These are phyloP conservation scores for Cordyceps javanica DNA, from an alignment of 2,329 filamentous ascomycete genomes.

Conservation along the genomic window DNA sequence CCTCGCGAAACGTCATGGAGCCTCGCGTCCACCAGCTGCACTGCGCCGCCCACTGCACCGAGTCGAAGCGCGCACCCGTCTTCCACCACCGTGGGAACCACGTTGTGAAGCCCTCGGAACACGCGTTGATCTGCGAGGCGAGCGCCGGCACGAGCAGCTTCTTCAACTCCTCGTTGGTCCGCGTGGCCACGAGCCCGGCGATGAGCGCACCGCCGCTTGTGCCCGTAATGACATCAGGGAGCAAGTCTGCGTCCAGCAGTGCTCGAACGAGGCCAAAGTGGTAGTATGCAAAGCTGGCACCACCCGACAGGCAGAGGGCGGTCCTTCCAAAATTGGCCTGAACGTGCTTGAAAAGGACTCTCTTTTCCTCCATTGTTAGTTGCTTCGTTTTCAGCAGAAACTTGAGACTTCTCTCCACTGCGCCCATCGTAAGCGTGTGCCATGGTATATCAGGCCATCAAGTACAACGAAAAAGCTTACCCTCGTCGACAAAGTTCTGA, in stretches of 20 bases:
- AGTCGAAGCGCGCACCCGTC: conserved; percentile 91
- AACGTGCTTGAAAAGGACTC: conserved; percentile 77
- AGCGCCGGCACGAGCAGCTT: conserved; percentile 78
- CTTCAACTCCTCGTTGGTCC: conserved; percentile 87
- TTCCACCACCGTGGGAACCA: conserved; percentile 85
- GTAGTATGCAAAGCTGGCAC: conserved; percentile 93
- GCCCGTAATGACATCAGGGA: conserved; percentile 93
- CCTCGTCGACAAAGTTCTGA: conserved; percentile 83
- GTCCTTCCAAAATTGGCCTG: conserved; percentile 89
- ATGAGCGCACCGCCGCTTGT: conserved; percentile 92
- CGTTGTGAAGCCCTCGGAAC: conserved; percentile 66
- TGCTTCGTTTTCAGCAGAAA: conserved; percentile 64
- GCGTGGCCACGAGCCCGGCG: conserved; percentile 77
- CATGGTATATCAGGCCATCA: not conserved
- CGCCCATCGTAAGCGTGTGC: not conserved
- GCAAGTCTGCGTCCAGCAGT: conserved; percentile 73
- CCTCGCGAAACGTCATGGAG: conserved; percentile 90
- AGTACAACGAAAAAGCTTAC: conserved; percentile 32
- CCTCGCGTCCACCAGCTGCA: conserved; percentile 88
- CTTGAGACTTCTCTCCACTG: conserved; percentile 59
- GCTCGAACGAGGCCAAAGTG: conserved; percentile 92
- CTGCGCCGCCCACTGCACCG: conserved; percentile 79
- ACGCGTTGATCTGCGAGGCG: conserved; percentile 78
- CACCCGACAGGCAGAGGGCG: conserved; percentile 86
- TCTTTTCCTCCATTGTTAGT: conserved; percentile 67